These are phyloP conservation scores for Limonomyces culmigenus DNA, from an alignment of 1,284 basidiomycete genomes.

Conservation along the genomic window DNA sequence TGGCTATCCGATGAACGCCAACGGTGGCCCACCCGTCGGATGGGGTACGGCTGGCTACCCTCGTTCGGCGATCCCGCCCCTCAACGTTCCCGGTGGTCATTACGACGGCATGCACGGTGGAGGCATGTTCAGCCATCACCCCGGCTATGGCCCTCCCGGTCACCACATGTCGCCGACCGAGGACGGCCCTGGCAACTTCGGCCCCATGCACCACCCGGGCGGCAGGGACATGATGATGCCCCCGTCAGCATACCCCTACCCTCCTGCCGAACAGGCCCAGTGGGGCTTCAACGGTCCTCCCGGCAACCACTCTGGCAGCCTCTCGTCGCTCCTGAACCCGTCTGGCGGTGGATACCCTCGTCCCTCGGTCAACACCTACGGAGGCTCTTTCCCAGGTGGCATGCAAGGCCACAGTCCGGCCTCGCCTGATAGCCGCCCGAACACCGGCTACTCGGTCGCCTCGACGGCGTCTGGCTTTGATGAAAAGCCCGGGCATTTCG, in stretches of 20 bases:
- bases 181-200: neutral
- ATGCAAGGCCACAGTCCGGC: constrained; percentile 35
- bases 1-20: constrained; percentile 52
- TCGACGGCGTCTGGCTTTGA: constrained; percentile 63
- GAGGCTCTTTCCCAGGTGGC: constrained; percentile 34
- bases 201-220: no score
- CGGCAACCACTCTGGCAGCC: constrained; percentile 23
- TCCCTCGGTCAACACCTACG: constrained; percentile 52
- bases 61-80: constrained; percentile 56
- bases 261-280: constrained; percentile 30
- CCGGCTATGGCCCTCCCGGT: neutral
- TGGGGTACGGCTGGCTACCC: constrained; percentile 47
- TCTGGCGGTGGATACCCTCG: constrained; percentile 26
- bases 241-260: constrained; percentile 41
- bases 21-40: constrained; percentile 27
- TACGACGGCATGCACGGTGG: constrained; percentile 27
- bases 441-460: constrained; percentile 67
- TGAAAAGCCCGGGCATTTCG: constrained; percentile 26
- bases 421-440: constrained; percentile 65
- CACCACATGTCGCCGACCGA: constrained; percentile 12
- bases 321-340: constrained; percentile 68
- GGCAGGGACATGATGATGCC: constrained; percentile 25
- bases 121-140: constrained; percentile 25
- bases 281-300: constrained; percentile 50
- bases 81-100: constrained; percentile 61